phyloP scores from a whole-genome alignment of 352 stramenopile species.

The Phytophthora macrochlamydospora region DNA sequence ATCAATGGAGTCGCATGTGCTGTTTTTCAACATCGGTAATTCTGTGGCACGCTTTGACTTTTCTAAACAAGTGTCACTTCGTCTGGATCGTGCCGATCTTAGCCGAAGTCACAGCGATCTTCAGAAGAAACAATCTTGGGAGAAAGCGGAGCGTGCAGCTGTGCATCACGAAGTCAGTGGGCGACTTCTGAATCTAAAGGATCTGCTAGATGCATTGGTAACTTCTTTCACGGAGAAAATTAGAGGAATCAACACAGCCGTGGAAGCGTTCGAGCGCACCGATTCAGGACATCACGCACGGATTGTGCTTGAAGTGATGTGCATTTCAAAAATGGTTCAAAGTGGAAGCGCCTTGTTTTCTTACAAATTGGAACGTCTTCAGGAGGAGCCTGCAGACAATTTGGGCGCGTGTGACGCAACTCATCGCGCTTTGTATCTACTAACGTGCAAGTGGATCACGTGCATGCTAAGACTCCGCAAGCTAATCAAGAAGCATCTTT shows the following conservation, averaged over 20 bases:
- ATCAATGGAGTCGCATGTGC: conserved; percentile 64
- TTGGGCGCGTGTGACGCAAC: conserved; percentile 53
- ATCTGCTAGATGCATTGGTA: conserved; percentile 50
- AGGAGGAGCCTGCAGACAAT: conserved; percentile 30
- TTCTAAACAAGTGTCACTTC: conserved; percentile 43
- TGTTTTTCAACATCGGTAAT: conserved; percentile 85
- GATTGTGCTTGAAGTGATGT: conserved; percentile 76
- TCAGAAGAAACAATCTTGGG: conserved; percentile 14
- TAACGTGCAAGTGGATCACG: conserved; percentile 77
- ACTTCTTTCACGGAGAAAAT: conserved; percentile 69
- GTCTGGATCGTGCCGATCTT: conserved; percentile 27
- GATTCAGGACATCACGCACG: conserved; percentile 55
- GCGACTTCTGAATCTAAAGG: conserved; percentile 38
- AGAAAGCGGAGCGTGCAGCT: conserved; percentile 27
- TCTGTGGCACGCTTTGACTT: conserved; percentile 79
- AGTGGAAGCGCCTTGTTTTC: conserved; percentile 40
- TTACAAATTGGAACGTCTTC: conserved; percentile 48
- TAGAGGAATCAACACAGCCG: conserved; percentile 55
- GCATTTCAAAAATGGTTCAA: conserved; percentile 55
- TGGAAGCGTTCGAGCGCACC: conserved; percentile 64
- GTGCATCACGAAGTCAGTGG: conserved; percentile 35
- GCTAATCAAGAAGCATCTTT: conserved; percentile 66
- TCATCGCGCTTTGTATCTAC: conserved; percentile 65
- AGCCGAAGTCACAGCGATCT: conserved; percentile 9
- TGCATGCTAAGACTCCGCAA: conserved; percentile 77